Evolutionary conservation across 2,329 filamentous ascomycete species (phyloP).

Genomic region (Thelonectria discophora): DNA sequence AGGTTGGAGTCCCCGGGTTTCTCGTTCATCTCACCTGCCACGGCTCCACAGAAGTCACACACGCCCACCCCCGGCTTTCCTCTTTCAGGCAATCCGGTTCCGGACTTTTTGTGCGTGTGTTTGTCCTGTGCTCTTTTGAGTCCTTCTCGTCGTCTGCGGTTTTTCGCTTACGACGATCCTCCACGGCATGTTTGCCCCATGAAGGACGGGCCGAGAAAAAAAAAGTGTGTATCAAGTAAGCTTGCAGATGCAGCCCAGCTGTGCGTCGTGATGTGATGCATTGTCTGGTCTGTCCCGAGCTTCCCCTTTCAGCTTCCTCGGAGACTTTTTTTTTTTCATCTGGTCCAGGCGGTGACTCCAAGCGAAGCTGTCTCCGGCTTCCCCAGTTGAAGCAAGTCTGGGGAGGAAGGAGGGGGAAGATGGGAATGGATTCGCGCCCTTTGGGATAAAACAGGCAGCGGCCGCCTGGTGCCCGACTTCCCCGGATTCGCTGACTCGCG

Average conservation of each 20-base stretch:
- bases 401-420: not conserved
- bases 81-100: constrained; percentile 30
- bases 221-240: no score
- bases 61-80: constrained; percentile 27
- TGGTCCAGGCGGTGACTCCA: not conserved
- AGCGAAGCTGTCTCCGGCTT: not conserved
- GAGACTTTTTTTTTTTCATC: not conserved
- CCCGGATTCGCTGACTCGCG: constrained; percentile 14
- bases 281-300: not conserved
- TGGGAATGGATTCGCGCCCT: not conserved
- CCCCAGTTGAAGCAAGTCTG: not conserved
- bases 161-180: constrained; percentile 11
- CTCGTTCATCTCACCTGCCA: not conserved
- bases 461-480: constrained; percentile 18
- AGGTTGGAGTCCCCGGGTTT: not conserved
- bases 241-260: not conserved
- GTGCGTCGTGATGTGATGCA: not conserved
- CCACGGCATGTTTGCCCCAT: constrained; percentile 19
- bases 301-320: not conserved
- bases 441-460: not conserved
- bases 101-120: constrained; percentile 5
- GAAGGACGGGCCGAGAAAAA: constrained; percentile 9
- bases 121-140: constrained; percentile 1
- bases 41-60: constrained; percentile 6
- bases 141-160: not conserved